Evolutionary conservation across 331 rosid genomes (phyloP), one percentile per base, ranked within the genome.

Genomic region (Stylosanthes scabra): DNA sequence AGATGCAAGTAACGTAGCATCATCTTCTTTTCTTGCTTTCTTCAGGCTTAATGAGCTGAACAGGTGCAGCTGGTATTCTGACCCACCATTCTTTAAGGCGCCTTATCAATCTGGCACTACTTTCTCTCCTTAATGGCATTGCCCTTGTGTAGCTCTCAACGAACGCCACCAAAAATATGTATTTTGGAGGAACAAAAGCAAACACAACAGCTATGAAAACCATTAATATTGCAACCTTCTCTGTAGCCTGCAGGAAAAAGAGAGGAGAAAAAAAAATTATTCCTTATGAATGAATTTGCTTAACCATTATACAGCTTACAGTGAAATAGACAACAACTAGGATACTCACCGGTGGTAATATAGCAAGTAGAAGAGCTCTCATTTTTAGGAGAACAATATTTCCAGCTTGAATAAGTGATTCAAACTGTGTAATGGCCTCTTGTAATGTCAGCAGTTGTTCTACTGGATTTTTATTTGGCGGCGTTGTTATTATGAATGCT

Each of bases 71-170:
- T 14, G 97, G 99, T 71, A 91, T 94, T 72, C 88, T 84, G 74
- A 89, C 46, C 98, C 97, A 94, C 98, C 99, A 94, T 83, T 94
- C 97, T 79, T 85, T 94, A 67, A 84, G n/a, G 37, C 97, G 83
- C 86, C 97, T 84, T 54, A 72, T 5, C 86, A 83, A 85, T 79
- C 69, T 86, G 63, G 82, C 76, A 63, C 88, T 88, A 57, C 89
- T 91, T 69, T 87, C 90, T 81, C 83, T 94, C 80, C 98, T 85
- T 50, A 41, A 85, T 47, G 95, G 98, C 93, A 91, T 86, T 79
- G 86, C 84, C 85, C 97, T 88, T 2, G 99, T 94, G 84, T 79
- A 94, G 51, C 63, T 66, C 84, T 94, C 97, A 7, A 88, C 6
- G 62, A 88, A 89, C 45, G 78, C 79, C 56, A 85, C 46, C 82